Base-by-base conservation (phyloP, 495 filamentous ascomycete species). In the Penicilliopsis zonata region DNA sequence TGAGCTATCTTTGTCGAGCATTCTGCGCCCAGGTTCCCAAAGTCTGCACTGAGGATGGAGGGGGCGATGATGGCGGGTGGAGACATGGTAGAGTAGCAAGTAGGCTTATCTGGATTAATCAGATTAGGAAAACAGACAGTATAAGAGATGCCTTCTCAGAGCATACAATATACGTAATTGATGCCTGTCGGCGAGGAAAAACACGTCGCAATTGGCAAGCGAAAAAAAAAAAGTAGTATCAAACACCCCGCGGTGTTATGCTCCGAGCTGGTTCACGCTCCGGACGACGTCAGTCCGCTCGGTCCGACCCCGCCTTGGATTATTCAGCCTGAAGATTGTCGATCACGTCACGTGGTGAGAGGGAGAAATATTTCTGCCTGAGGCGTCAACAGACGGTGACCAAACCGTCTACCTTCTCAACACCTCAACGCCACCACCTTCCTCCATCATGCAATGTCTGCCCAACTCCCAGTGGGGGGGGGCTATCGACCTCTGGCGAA, bases 11-110 rank as follows among this genome's bases (percentile, higher is more conserved):
- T 93, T 34, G 70, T 64, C 13, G 72, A 72, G 61, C 90, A 98
- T 55, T 81, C 90, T 44, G 68, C 67, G 46, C 86, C 83, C 26
- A 98, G 76, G 35, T 76, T 67, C 42, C 75, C 84, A 55, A 98
- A 98, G 67, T 98, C 86, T 34, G 90, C 92, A 46, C 86, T 88
- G 28, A 98, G 79, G 42, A 98, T 96, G 10, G 90, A 98, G 12
- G 90, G 90, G 7, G 88, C 86, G 51, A 96, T 93, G 54, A 96
- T 93, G 23, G 90, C 80, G 44, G 80, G 71, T 0, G 87, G 92
- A 25, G 81, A 63, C 90, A 94, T 94, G 26, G 35, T 61, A 25
- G 5, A 17, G 22, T 4, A 30, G 8, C 15, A 7, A 1, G 28
- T 13, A 31, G 41, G 24, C 24, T 25, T 14, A 27, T 19, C 25